Conservation (phyloP, 2,329 filamentous ascomycete species). For the Claviceps cyperi region DNA sequence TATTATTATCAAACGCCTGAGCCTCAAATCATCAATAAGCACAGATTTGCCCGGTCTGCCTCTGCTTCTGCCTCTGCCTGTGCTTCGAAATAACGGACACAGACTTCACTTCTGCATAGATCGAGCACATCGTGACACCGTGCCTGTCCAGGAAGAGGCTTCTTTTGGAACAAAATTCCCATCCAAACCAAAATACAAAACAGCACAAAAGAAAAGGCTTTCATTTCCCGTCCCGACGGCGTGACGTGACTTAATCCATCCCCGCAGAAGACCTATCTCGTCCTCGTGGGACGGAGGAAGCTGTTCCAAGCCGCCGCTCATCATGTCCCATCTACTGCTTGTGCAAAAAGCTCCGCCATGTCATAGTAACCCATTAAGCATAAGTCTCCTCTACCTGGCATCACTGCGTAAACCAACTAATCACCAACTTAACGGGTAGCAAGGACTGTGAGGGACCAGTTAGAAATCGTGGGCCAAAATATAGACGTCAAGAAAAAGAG, state of each 20-base stretch:
- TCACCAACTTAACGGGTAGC: constrained; percentile 18
- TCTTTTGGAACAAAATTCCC: constrained; percentile 6
- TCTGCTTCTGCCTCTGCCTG: no score
- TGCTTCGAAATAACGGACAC: no score
- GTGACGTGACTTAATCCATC: constrained; percentile 22
- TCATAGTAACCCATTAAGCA: background rate
- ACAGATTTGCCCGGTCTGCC: no score
- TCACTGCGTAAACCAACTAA: constrained; percentile 4
- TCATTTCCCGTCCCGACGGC: constrained; percentile 9
- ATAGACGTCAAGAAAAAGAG: background rate
- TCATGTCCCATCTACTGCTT: background rate
- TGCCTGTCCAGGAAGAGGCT: background rate
- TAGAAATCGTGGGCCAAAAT: background rate
- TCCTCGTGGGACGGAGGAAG: constrained; percentile 7
- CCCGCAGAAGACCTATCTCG: constrained; percentile 18
- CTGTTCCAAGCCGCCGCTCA: background rate
- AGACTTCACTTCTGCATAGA: no score
- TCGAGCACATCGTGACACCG: background rate
- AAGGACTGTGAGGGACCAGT: constrained; percentile 15
- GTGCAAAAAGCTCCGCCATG: background rate
- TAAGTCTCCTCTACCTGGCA: background rate
- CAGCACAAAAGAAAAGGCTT: constrained; percentile 1
- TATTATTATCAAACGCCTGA: no score
- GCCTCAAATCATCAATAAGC: no score
- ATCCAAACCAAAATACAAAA: constrained; percentile 16